These are phyloP conservation scores for Penicillium sp. DNA, from an alignment of 2,329 filamentous ascomycete species.

Conservation along the genomic window DNA sequence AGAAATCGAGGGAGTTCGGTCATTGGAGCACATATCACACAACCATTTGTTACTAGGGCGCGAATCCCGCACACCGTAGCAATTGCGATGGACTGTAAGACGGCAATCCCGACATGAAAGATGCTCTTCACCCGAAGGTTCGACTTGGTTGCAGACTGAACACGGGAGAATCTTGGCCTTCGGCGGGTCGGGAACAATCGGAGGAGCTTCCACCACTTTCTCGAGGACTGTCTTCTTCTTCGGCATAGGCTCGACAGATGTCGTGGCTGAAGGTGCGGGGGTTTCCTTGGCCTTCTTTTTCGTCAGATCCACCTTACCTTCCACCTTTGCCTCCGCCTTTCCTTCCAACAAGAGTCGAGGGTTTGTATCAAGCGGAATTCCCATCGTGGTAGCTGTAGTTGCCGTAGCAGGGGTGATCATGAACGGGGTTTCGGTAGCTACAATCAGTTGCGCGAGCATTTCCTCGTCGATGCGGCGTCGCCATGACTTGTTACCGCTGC, in stretches of 20 bases:
- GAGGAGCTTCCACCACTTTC: conserved; percentile 57
- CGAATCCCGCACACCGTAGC: conserved; percentile 79
- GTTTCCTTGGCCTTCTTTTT: conserved; percentile 62
- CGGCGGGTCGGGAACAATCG: conserved; percentile 73
- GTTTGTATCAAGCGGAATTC: conserved; percentile 41
- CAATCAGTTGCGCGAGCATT: conserved; percentile 53
- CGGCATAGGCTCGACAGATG: conserved; percentile 50
- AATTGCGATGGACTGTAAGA: conserved; percentile 84
- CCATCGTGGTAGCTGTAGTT: conserved; percentile 46
- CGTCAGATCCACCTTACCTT: conserved; percentile 48
- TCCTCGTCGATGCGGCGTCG: conserved; percentile 92
- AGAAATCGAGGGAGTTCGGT: conserved; percentile 88
- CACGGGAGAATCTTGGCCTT: conserved; percentile 79
- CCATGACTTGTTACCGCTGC: conserved; percentile 76
- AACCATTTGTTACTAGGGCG: conserved; percentile 78
- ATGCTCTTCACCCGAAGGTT: conserved; percentile 69
- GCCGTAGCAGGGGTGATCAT: conserved; percentile 45
- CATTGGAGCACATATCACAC: conserved; percentile 94
- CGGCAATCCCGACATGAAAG: conserved; percentile 84
- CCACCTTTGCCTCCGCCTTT: conserved; percentile 37
- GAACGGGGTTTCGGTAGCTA: conserved; percentile 48
- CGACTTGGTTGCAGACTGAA: conserved; percentile 75
- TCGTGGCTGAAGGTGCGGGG: conserved; percentile 47
- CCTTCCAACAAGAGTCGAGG: conserved; percentile 33
- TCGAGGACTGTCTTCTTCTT: conserved; percentile 63